A percentile compares a stretch with the other conserved stretches of the same genome.
Conservation (phyloP, 108 stramenopile species). For the Chaetoceros tenuissimus region DNA sequence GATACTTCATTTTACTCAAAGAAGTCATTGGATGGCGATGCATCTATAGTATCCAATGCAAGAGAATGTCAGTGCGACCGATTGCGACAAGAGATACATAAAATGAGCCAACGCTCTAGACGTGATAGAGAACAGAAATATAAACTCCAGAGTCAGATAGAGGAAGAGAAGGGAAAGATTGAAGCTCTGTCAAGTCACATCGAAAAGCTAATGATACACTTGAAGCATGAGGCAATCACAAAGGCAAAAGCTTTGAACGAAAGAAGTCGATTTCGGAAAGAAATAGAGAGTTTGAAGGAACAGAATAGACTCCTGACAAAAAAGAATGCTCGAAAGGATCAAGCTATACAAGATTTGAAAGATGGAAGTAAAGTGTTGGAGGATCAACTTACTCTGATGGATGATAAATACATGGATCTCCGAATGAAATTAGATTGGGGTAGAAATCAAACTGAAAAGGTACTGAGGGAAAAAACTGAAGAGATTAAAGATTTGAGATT, state of each 20-base stretch:
- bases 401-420: constrained; percentile 67
- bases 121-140: constrained; percentile 12
- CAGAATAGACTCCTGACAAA: constrained; percentile 25
- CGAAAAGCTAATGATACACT: constrained; percentile 65
- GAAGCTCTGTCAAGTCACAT: constrained; percentile 57
- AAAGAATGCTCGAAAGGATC: constrained; percentile 36
- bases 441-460: constrained; percentile 16
- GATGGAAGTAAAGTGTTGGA: constrained; percentile 61
- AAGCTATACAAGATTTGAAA: constrained; percentile 44
- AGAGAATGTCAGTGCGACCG: background rate
- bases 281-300: constrained; percentile 22
- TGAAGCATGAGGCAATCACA: constrained; percentile 62
- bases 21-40: background rate
- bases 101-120: constrained; percentile 3
- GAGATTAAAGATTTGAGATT: constrained; percentile 8
- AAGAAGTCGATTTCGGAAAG: constrained; percentile 27
- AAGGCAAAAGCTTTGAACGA: constrained; percentile 43
- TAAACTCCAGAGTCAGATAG: constrained; percentile 3
- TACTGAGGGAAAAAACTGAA: constrained; percentile 19
- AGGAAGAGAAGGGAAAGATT: constrained; percentile 26
- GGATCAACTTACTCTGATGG: constrained; percentile 70
- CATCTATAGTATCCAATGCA: background rate
- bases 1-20: background rate
- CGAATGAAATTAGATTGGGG: constrained; percentile 67
- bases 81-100: constrained; percentile 5